phyloP scores from a whole-genome alignment of 495 filamentous ascomycete genomes.

The Neurospora hispaniola region DNA sequence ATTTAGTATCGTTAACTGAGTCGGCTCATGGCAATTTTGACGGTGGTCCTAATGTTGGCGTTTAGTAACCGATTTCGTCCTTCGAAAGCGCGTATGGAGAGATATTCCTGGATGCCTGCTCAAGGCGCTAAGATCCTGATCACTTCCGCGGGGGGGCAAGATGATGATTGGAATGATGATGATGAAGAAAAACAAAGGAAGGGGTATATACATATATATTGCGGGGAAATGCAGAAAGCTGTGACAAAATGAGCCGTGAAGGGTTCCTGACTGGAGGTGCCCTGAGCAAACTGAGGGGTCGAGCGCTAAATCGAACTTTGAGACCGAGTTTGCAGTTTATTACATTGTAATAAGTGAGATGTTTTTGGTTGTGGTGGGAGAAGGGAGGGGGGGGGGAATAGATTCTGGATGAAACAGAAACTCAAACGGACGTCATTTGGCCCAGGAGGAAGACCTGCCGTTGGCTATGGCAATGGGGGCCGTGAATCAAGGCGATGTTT shows the following conservation, averaged over 20 bases:
- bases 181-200: not conserved
- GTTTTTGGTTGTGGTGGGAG: not conserved
- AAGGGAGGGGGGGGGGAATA: not conserved
- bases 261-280: not conserved
- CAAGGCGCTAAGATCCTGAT: not conserved
- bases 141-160: not conserved
- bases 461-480: not conserved
- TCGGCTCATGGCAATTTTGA: not conserved
- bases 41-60: not conserved
- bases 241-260: not conserved
- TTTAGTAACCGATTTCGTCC: not conserved
- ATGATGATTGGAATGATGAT: not conserved
- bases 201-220: not conserved
- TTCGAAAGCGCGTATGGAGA: not conserved
- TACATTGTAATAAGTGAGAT: not conserved
- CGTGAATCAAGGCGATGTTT: not conserved
- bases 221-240: not conserved
- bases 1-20: not conserved
- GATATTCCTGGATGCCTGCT: not conserved
- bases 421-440: not conserved
- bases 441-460: not conserved
- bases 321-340: not conserved
- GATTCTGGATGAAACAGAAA: not conserved
- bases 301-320: not conserved
- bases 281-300: not conserved